Conservation (phyloP, 2,329 filamentous ascomycete species). For the Thelonectria blattea region DNA sequence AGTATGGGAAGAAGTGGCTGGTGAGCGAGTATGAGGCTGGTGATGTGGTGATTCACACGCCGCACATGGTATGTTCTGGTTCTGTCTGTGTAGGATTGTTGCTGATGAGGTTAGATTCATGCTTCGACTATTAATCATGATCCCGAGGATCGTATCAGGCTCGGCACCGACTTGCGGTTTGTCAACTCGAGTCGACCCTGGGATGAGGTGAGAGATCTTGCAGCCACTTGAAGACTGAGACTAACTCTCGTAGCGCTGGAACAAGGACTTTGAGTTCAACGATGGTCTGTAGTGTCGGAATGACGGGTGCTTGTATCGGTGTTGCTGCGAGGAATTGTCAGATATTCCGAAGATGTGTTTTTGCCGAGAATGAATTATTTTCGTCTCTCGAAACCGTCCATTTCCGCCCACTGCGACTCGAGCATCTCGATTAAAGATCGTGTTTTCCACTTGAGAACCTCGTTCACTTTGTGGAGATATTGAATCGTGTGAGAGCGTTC, state of each 20-base stretch:
- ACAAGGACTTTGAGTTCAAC: slow-evolving; percentile 27
- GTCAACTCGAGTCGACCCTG: slow-evolving; percentile 57
- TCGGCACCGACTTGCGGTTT: slow-evolving; percentile 63
- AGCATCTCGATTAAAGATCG: not conserved
- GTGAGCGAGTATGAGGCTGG: slow-evolving; percentile 50
- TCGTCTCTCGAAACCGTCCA: slow-evolving; percentile 11
- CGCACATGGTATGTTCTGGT: slow-evolving; percentile 39
- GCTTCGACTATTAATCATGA: slow-evolving; percentile 63
- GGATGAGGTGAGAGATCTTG: slow-evolving; percentile 48
- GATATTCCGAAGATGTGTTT: too few species aligned
- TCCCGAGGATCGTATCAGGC: slow-evolving; percentile 55
- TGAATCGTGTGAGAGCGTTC: slow-evolving; percentile 9
- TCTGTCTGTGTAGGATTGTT: not conserved
- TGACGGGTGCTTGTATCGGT: not conserved
- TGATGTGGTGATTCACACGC: slow-evolving; percentile 49
- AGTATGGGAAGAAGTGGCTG: slow-evolving; percentile 43
- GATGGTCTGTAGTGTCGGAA: slow-evolving; percentile 27
- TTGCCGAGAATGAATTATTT: not conserved
- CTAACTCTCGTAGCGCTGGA: slow-evolving; percentile 27
- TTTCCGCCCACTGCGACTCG: slow-evolving; percentile 10
- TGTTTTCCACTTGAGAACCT: slow-evolving; percentile 18
- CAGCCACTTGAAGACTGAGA: not conserved
- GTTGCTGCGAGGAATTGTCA: too few species aligned
- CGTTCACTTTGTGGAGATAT: slow-evolving; percentile 10
- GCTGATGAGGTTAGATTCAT: slow-evolving; percentile 53